Evolutionary conservation across 1,284 basidiomycete genomes (phyloP).

Genomic region (Neotropicomus parvogracilis): DNA sequence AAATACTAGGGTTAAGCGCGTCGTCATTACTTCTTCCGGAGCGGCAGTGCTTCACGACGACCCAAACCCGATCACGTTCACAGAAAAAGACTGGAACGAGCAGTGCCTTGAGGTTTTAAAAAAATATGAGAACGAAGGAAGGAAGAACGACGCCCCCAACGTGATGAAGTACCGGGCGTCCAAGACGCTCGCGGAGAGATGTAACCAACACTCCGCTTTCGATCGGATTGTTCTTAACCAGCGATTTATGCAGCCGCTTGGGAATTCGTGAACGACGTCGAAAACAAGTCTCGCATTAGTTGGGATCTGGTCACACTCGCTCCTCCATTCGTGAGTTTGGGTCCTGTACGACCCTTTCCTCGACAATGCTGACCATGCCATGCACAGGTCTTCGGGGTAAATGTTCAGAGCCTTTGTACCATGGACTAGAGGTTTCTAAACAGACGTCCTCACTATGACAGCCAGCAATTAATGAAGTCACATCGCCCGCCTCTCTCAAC

Average conservation of each 20-base stretch:
- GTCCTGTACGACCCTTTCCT: neutral
- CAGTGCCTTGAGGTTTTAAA: slow-evolving; percentile 50
- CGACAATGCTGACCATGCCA: neutral
- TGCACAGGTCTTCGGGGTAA: slow-evolving; percentile 36
- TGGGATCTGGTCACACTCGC: slow-evolving; percentile 58
- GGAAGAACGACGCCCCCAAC: slow-evolving; percentile 37
- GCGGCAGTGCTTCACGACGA: slow-evolving; percentile 44
- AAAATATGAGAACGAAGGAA: slow-evolving; percentile 50
- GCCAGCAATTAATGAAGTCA: slow-evolving; percentile 50
- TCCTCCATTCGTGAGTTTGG: slow-evolving; percentile 50
- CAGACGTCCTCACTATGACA: slow-evolving; percentile 13
- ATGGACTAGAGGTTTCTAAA: neutral
- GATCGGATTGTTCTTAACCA: neutral
- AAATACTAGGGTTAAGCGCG: slow-evolving; percentile 47
- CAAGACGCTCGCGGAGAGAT: slow-evolving; percentile 70
- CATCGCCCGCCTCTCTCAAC: slow-evolving; percentile 41
- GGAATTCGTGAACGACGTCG: slow-evolving; percentile 47
- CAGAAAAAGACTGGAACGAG: slow-evolving; percentile 65
- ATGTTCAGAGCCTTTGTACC: neutral
- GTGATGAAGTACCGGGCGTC: slow-evolving; percentile 52
- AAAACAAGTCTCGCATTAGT: slow-evolving; percentile 43
- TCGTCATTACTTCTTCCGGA: slow-evolving; percentile 63
- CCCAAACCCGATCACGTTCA: slow-evolving; percentile 30
- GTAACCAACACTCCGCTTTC: slow-evolving; percentile 23
- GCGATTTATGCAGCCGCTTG: slow-evolving; percentile 40